Evolutionary conservation across 371 early-diverging fungal genomes (phyloP).

Genomic region (Catenaria anguillulae): DNA sequence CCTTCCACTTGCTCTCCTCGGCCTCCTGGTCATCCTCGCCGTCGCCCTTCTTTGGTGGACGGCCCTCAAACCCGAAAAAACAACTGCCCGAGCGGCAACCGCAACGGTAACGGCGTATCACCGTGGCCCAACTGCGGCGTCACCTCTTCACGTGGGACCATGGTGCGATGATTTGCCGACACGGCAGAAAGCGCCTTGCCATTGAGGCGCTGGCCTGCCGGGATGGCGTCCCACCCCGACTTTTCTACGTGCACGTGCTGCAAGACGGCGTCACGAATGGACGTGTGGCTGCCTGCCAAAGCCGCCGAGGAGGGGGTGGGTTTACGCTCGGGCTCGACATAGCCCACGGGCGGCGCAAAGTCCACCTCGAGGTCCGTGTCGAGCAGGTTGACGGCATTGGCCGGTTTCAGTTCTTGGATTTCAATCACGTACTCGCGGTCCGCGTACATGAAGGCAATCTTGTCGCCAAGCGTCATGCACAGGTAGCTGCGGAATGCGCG

Average conservation of each 20-base stretch:
- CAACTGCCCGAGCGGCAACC: slow-evolving; percentile 72
- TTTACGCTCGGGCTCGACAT: slow-evolving; percentile 65
- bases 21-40: not conserved
- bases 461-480: slow-evolving; percentile 86
- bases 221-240: not conserved
- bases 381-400: slow-evolving; percentile 78
- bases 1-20: slow-evolving; percentile 5
- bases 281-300: not conserved
- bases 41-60: not conserved
- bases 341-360: slow-evolving; percentile 96
- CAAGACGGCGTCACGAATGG: not conserved
- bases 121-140: not conserved
- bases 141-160: slow-evolving; percentile 7
- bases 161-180: not conserved
- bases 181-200: not conserved
- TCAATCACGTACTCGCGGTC: slow-evolving; percentile 72
- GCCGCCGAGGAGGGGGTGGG: not conserved
- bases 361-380: slow-evolving; percentile 99
- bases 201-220: not conserved
- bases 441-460: slow-evolving; percentile 86
- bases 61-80: slow-evolving; percentile 70
- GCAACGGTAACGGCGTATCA: slow-evolving; percentile 57
- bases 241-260: not conserved
- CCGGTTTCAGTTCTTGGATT: slow-evolving; percentile 86
- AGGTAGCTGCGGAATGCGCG: slow-evolving; percentile 89